Conservation (phyloP, 176 grass and related monocot species). For the Melocanna baccifera region DNA sequence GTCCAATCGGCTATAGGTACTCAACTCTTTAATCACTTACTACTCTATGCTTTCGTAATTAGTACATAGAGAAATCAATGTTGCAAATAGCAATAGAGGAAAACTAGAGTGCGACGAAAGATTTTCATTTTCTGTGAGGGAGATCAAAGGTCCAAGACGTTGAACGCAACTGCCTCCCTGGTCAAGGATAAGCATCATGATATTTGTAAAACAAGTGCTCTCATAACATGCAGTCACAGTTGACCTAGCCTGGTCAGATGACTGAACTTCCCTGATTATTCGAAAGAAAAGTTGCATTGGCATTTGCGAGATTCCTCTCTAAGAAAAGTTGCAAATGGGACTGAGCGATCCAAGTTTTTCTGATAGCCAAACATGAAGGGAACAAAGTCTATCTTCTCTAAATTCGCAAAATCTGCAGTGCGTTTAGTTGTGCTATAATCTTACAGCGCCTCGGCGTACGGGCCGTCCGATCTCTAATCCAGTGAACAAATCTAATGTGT, state of each 20-base stretch:
- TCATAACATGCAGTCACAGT: background rate
- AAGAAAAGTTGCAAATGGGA: background rate
- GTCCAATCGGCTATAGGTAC: background rate
- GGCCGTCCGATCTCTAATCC: too few relatives aligned
- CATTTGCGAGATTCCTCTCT: background rate
- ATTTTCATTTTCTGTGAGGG: background rate
- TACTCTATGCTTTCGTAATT: background rate
- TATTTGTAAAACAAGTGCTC: background rate
- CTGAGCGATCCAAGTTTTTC: background rate
- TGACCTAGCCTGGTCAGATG: constrained; percentile 22
- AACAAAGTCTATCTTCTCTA: background rate
- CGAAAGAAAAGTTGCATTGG: background rate
- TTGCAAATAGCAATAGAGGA: background rate
- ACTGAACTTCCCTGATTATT: background rate
- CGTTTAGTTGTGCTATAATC: too few relatives aligned
- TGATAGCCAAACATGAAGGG: background rate
- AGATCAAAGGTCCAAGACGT: background rate
- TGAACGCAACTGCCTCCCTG: background rate
- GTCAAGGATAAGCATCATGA: constrained; percentile 29
- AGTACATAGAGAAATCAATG: background rate
- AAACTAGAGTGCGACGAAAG: background rate
- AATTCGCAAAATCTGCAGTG: too few relatives aligned
- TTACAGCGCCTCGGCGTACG: too few relatives aligned
- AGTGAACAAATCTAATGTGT: too few relatives aligned
- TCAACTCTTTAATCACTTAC: background rate